Percentiles rank a stretch among this genome's conserved stretches.
Conservation (phyloP, 768 basidiomycete species). For the Serendipita sp. region DNA sequence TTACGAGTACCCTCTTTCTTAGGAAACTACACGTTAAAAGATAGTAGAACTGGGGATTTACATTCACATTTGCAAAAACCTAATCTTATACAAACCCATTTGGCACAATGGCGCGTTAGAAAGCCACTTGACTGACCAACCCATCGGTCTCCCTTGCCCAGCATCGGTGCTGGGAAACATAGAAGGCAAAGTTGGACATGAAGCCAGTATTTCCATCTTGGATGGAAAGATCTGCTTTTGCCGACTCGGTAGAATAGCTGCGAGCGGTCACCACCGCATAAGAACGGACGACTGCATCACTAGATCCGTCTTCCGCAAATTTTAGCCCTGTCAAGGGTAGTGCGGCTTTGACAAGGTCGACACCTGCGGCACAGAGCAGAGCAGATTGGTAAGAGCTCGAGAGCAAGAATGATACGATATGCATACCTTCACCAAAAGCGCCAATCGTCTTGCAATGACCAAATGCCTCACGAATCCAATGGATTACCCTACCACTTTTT, state of each 20-base stretch:
- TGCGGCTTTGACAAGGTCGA: conserved; percentile 30
- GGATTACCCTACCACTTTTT: conserved; percentile 52
- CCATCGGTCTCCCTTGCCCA: conserved; percentile 47
- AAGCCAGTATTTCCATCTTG: conserved; percentile 35
- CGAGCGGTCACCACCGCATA: conserved; percentile 50
- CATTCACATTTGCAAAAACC: too few relatives aligned
- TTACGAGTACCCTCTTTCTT: too few relatives aligned
- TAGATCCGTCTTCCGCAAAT: conserved; percentile 20
- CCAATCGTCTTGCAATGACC: conserved; percentile 75
- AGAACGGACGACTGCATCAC: conserved; percentile 30
- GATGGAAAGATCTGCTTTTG: conserved; percentile 30
- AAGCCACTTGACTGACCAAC: conserved; percentile 35
- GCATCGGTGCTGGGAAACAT: conserved; percentile 51
- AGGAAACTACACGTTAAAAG: too few relatives aligned
- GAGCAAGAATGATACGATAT: neutral
- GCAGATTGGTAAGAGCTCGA: neutral
- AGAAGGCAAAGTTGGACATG: conserved; percentile 38
- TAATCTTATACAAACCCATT: too few relatives aligned
- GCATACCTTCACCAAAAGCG: conserved; percentile 49
- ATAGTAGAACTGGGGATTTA: too few relatives aligned
- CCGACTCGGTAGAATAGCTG: conserved; percentile 28
- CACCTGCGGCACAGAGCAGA: conserved; percentile 22
- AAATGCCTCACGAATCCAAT: conserved; percentile 74
- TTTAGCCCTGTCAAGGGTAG: conserved; percentile 32
- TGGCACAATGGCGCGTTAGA: conserved; percentile 17